Evolutionary conservation across 2,329 filamentous ascomycete species (phyloP).

Genomic region (Helicocarpus griseus): DNA sequence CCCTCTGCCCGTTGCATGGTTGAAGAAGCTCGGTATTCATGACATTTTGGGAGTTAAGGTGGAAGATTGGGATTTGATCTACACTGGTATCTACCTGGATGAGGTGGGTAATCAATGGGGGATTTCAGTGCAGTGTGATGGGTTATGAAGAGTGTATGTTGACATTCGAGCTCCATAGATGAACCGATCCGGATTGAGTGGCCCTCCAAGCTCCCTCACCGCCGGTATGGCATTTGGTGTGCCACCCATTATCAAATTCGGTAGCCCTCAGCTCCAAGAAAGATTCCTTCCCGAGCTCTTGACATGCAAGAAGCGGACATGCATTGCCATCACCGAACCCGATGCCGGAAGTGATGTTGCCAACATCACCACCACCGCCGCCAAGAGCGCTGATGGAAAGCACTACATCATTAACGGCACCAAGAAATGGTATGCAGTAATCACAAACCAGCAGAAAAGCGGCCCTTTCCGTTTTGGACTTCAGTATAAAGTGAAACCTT

Average conservation of each 20-base stretch:
- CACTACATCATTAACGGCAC: conserved; percentile 63
- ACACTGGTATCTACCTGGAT: conserved; percentile 60
- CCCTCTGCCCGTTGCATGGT: conserved; percentile 58
- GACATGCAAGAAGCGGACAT: conserved; percentile 55
- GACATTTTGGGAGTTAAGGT: conserved; percentile 58
- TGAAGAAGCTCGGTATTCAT: conserved; percentile 55
- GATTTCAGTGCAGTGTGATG: conserved; percentile 47
- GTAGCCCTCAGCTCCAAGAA: conserved; percentile 51
- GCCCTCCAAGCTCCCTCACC: conserved; percentile 56
- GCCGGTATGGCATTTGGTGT: conserved; percentile 65
- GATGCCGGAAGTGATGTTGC: conserved; percentile 65
- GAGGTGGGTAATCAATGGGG: conserved; percentile 37
- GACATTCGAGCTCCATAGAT: conserved; percentile 37
- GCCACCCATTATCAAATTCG: conserved; percentile 62
- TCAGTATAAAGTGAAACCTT: background rate
- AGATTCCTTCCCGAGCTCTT: conserved; percentile 59
- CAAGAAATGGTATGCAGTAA: conserved; percentile 55
- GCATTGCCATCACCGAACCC: conserved; percentile 72
- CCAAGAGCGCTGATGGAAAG: conserved; percentile 52
- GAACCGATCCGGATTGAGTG: conserved; percentile 53
- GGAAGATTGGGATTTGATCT: conserved; percentile 65
- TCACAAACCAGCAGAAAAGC: conserved; percentile 16
- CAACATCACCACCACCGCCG: conserved; percentile 59
- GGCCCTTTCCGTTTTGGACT: background rate
- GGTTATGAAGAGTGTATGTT: conserved; percentile 1